These are phyloP conservation scores for Pseudovirgaria hyperparasitica DNA, from an alignment of 2,329 filamentous ascomycete species.

Conservation along the genomic window DNA sequence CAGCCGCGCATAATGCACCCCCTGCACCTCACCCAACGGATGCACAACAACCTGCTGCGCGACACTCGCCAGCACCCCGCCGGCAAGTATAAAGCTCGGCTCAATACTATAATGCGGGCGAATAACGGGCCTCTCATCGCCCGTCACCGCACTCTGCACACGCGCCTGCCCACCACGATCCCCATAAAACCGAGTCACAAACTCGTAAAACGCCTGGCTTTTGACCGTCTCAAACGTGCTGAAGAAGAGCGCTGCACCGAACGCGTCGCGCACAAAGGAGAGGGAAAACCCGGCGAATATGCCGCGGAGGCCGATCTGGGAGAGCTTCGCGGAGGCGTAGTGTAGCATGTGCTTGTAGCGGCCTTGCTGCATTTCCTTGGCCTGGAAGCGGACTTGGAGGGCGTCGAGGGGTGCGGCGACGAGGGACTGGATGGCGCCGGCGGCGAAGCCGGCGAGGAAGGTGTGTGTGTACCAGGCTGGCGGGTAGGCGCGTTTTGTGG, in stretches of 20 bases:
- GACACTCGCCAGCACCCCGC: slow-evolving; percentile 56
- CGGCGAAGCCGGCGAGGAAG: slow-evolving; percentile 57
- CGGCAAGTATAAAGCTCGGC: slow-evolving; percentile 56
- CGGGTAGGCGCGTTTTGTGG: slow-evolving; percentile 54
- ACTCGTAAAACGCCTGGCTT: slow-evolving; percentile 58
- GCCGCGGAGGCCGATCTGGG: slow-evolving; percentile 59
- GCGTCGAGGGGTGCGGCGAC: slow-evolving; percentile 65
- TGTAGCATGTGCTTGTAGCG: slow-evolving; percentile 58
- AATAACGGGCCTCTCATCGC: slow-evolving; percentile 38
- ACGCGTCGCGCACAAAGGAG: slow-evolving; percentile 54
- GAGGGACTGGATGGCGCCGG: slow-evolving; percentile 56
- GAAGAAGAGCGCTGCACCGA: slow-evolving; percentile 62
- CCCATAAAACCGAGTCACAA: slow-evolving; percentile 56
- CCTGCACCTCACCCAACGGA: slow-evolving; percentile 57
- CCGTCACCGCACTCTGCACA: slow-evolving; percentile 11
- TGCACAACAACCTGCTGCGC: slow-evolving; percentile 58
- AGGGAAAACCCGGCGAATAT: slow-evolving; percentile 64
- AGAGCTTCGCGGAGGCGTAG: slow-evolving; percentile 53
- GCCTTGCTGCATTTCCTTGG: slow-evolving; percentile 44
- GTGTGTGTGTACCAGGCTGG: slow-evolving; percentile 51
- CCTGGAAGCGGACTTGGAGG: slow-evolving; percentile 60
- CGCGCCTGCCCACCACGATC: slow-evolving; percentile 21
- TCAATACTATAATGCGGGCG: slow-evolving; percentile 65
- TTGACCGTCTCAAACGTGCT: slow-evolving; percentile 65
- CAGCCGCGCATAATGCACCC: slow-evolving; percentile 59